Conservation (phyloP, 148 eudicot species). For the Heliosperma pusillum region DNA sequence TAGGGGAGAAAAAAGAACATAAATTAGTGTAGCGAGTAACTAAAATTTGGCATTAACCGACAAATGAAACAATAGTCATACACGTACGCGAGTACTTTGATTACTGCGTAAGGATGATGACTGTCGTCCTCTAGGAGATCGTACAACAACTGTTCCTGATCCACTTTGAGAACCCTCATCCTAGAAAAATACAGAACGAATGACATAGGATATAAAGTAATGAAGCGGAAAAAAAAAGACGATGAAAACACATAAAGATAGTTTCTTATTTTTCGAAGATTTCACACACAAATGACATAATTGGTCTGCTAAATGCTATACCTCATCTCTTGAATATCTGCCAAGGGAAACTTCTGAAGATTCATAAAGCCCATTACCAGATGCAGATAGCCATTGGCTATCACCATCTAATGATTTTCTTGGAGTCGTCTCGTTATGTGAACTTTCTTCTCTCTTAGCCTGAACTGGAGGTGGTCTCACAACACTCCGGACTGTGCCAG, state of each 20-base stretch:
- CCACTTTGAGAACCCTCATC: slow-evolving; percentile 57
- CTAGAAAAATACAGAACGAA: slow-evolving; percentile 33
- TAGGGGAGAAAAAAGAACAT: slow-evolving; percentile 11
- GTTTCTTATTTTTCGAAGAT: neutral
- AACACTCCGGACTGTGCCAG: slow-evolving; percentile 61
- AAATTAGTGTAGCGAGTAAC: neutral
- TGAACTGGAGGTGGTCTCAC: slow-evolving; percentile 78
- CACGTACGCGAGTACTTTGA: slow-evolving; percentile 60
- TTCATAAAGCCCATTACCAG: slow-evolving; percentile 54
- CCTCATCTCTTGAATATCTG: slow-evolving; percentile 57
- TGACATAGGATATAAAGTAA: neutral
- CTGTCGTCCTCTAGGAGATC: slow-evolving; percentile 54
- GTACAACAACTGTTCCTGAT: slow-evolving; percentile 68
- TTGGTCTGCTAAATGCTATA: slow-evolving; percentile 21
- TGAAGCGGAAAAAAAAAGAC: slow-evolving; percentile 2
- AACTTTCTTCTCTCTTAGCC: slow-evolving; percentile 64
- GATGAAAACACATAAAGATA: neutral
- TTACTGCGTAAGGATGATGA: slow-evolving; percentile 48
- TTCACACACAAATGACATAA: neutral
- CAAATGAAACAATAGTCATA: slow-evolving; percentile 28
- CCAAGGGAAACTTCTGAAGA: slow-evolving; percentile 55
- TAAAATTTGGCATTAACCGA: neutral
- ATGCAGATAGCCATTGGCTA: slow-evolving; percentile 48
- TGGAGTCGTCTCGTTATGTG: slow-evolving; percentile 40
- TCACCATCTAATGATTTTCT: slow-evolving; percentile 47